Conservation (phyloP, 345 rosid genomes). For the Cardamine chenopodiifolia region DNA sequence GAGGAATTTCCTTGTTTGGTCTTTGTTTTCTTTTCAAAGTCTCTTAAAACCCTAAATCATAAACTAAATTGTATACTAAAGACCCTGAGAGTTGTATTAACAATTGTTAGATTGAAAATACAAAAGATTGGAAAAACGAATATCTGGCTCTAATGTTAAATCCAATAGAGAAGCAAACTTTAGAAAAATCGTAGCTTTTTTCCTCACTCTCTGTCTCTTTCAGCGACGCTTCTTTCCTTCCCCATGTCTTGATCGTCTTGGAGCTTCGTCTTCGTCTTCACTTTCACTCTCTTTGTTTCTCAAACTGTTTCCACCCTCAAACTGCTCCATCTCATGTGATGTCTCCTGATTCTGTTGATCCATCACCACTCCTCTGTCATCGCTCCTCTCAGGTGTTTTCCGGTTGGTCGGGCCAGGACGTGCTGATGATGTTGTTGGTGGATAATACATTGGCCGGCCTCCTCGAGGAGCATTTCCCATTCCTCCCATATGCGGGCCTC, state of each 20-base stretch:
- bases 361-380: constrained; percentile 46
- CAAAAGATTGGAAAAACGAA: not conserved
- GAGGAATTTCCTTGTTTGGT: not conserved
- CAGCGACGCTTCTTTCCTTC: constrained; percentile 79
- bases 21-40: not conserved
- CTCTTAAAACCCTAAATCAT: not conserved
- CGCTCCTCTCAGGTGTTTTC: constrained; percentile 50
- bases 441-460: constrained; percentile 61
- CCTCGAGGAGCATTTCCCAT: constrained; percentile 71
- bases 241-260: constrained; percentile 95
- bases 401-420: constrained; percentile 58
- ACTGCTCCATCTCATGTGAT: constrained; percentile 56
- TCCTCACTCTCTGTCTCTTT: not conserved
- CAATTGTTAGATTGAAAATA: not conserved
- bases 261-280: constrained; percentile 97
- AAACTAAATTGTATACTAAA: not conserved
- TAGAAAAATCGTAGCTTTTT: not conserved
- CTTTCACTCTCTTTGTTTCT: constrained; percentile 67
- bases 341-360: constrained; percentile 52
- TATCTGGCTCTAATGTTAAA: constrained; percentile 2
- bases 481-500: constrained; percentile 81
- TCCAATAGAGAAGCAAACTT: not conserved
- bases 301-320: constrained; percentile 52
- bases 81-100: not conserved
- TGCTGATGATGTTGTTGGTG: constrained; percentile 47